Conservation (phyloP, 2,329 filamentous ascomycete species). For the Plenodomus lindquistii region DNA sequence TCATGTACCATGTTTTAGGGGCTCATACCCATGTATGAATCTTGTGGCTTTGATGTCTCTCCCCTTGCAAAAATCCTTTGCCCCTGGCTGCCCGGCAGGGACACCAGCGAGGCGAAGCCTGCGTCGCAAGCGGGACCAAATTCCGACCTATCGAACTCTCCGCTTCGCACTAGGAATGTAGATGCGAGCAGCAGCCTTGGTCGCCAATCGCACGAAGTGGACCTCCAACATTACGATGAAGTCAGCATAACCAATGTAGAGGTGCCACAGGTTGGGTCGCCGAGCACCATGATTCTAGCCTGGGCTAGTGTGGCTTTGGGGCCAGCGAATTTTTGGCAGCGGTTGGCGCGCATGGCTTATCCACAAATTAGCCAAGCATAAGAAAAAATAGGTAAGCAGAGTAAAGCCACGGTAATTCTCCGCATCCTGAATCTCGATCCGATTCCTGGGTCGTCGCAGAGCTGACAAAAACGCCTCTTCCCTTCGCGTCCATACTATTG, state of each 20-base stretch:
- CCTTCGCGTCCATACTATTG: constrained; percentile 5
- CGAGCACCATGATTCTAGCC: not conserved
- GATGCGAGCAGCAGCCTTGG: not conserved
- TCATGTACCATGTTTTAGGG: not conserved
- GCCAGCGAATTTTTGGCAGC: not conserved
- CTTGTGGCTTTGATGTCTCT: too few species aligned
- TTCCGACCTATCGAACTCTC: not conserved
- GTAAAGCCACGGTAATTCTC: constrained; percentile 8
- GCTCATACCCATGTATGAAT: not conserved
- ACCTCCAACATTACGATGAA: not conserved
- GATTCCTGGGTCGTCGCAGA: constrained; percentile 2
- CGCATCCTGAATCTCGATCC: constrained; percentile 5
- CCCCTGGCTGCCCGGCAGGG: too few species aligned
- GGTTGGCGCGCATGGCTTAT: not conserved
- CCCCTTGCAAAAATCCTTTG: too few species aligned
- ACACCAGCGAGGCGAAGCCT: not conserved
- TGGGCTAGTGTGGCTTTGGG: not conserved
- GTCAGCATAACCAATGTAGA: not conserved
- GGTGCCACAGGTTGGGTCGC: not conserved
- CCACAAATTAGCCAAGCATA: not conserved
- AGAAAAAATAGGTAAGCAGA: not conserved
- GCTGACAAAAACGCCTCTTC: constrained; percentile 2
- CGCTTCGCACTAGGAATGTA: not conserved
- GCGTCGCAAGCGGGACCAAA: not conserved
- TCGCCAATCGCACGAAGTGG: not conserved